Conservation (phyloP, 2,329 filamentous ascomycete species). For the Phyllosticta ampelicida region DNA sequence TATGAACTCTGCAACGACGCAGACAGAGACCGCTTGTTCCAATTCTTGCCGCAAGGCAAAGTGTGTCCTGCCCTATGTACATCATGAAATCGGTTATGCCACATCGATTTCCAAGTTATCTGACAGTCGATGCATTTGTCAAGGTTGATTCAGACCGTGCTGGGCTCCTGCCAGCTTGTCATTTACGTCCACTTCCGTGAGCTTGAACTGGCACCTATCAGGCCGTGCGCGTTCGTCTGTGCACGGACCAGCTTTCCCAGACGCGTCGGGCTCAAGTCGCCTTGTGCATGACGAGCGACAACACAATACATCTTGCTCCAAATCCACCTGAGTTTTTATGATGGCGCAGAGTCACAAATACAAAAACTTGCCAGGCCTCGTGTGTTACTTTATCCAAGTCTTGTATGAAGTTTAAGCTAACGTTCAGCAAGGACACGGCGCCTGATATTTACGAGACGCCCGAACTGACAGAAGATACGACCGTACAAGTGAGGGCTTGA, state of each 20-base stretch:
- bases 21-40: too few species aligned
- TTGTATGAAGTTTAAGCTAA: background rate
- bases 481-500: constrained; percentile 53
- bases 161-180: too few species aligned
- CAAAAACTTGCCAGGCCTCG: constrained; percentile 14
- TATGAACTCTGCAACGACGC: too few species aligned
- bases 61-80: too few species aligned
- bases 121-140: too few species aligned
- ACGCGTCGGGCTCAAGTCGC: constrained; percentile 2
- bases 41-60: too few species aligned
- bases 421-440: constrained; percentile 52
- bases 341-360: constrained; percentile 14
- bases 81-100: too few species aligned
- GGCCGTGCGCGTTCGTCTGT: background rate
- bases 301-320: background rate
- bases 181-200: too few species aligned
- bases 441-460: constrained; percentile 97
- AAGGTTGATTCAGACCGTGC: too few species aligned
- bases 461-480: constrained; percentile 82
- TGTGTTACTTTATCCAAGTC: background rate
- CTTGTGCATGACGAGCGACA: background rate
- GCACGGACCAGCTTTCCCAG: background rate
- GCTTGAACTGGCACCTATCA: too few species aligned
- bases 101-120: too few species aligned
- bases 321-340: background rate